A percentile compares a stretch with the other conserved stretches of the same genome.
Evolutionary conservation across 805 yeast species (phyloP).

Genomic region (Saturnispora besseyi): DNA sequence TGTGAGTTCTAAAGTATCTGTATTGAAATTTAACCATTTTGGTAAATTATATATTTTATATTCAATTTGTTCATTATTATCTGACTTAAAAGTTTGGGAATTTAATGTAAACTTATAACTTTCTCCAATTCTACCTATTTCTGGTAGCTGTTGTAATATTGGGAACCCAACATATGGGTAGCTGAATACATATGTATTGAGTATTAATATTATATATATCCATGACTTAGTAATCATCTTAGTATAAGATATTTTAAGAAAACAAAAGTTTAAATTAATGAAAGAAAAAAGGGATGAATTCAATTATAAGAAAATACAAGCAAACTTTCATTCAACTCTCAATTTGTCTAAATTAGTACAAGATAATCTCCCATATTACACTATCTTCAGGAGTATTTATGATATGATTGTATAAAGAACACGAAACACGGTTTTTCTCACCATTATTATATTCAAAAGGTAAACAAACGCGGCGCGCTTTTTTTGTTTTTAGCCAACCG

Average conservation of each 20-base stretch:
- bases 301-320: background rate
- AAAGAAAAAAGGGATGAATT: background rate
- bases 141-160: conserved; percentile 76
- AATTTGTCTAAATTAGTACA: background rate
- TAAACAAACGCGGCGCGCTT: background rate
- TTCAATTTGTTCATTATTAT: conserved; percentile 34
- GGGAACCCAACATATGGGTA: conserved; percentile 63
- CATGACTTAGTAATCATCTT: background rate
- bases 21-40: conserved; percentile 69
- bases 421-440: background rate
- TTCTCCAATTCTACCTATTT: conserved; percentile 67
- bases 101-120: conserved; percentile 59
- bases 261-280: background rate
- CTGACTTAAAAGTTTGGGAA: conserved; percentile 53
- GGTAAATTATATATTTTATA: conserved; percentile 60
- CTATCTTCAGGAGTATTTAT: background rate
- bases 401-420: background rate
- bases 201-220: background rate
- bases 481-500: background rate
- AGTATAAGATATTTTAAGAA: background rate
- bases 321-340: background rate
- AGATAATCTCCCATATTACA: background rate
- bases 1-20: conserved; percentile 44
- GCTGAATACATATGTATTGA: conserved; percentile 20
- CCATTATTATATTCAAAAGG: background rate